Evolutionary conservation across 2,329 filamentous ascomycete species (phyloP), one percentile per base, ranked within the genome.

Genomic region (Arachnopeziza araneosa): DNA sequence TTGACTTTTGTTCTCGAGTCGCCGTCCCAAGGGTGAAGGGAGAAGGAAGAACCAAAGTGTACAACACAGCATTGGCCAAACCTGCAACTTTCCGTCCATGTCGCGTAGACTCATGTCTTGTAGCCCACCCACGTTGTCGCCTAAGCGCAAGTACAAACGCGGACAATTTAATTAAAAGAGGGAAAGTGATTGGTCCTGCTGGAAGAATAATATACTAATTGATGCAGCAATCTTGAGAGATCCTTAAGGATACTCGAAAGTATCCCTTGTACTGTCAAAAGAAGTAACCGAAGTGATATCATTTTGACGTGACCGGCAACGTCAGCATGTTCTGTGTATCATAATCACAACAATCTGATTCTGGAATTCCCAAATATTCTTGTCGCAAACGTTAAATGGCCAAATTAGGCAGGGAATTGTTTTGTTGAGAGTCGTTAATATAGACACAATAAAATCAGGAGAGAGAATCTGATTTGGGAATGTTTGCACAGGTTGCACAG

Each of bases 91-190:
- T 50, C 69, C 69, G 68, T 50, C 56, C 50, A 56, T 49, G 60
- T 60, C 62, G 65, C 64, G 58, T 54, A 58, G 59, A 64, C 55
- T 67, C 55, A 61, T 58, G 55, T 53, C 36, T 63, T 66, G 63
- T 60, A 65, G 56, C 55, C 64, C 66, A 69, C 68, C 67, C 68
- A 71, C 65, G 65, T 68, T 70, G 60, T 70, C 67, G 64, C 57
- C 63, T 62, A 66, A 64, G 63, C 61, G 67, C 48, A 50, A 62
- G 52, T 55, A 66, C 68, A 70, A 70, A 71, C 69, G 68, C 67
- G 62, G 54, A 64, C 60, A 58, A 59, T 44, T 44, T 54, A 49
- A 62, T 44, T 51, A 52, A 53, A 30, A 55, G 55, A 50, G 56
- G 36, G 49, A 52, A 30, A 24, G n/a, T 60, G 57, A 68, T 67